Base-by-base conservation (phyloP, 1,139 yeast genomes). In the Debaryomycetaceae sp. region DNA sequence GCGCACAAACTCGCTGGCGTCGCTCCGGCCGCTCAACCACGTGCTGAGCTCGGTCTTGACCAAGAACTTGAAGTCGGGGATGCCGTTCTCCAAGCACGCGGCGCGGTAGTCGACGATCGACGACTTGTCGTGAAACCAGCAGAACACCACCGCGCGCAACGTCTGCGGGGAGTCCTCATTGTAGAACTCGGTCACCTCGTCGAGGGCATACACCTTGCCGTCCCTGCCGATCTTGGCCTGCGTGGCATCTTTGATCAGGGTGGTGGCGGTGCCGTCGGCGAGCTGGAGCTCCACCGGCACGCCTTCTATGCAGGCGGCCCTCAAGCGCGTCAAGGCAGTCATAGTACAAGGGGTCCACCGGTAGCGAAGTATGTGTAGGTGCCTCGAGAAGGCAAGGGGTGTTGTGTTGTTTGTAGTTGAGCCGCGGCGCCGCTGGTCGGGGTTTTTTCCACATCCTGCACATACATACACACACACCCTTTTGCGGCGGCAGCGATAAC, bases 31-130 rank as follows among this genome's bases (percentile, higher is more conserved):
- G 39, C 71, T 71, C 36, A 89, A 66, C 89, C 93, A 88, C 14
- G 86, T 74, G 31, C 80, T 68, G 41, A 91, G 69, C 49, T 89
- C 96, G 3, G 89, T 80, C 56, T 94, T 80, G 43, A 86, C 95
- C 53, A 85, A 61, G 51, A 91, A 89, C 39, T 86, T 79, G 53
- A 93, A 75, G 43, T 85, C 85, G 3, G 76, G 66, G 24, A 89
- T 69, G 3, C 75, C 72, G 31, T 71, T 61, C 33, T 72, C 74
- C 41, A 78, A 78, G 44, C 96, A 84, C 31, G 74, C 79, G 16
- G 78, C 72, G 41, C 86, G 74, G 51, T 91, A 89, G 37, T 88
- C 95, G 9, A 95, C 81, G 31, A 88, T 83, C 25, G 82, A 75
- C 22, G 83, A 67, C 36, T 84, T 88, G 38, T 75, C 79, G 42